These are phyloP conservation scores for Solanum rostratum DNA, from an alignment of 257 asterid genomes.

Conservation along the genomic window DNA sequence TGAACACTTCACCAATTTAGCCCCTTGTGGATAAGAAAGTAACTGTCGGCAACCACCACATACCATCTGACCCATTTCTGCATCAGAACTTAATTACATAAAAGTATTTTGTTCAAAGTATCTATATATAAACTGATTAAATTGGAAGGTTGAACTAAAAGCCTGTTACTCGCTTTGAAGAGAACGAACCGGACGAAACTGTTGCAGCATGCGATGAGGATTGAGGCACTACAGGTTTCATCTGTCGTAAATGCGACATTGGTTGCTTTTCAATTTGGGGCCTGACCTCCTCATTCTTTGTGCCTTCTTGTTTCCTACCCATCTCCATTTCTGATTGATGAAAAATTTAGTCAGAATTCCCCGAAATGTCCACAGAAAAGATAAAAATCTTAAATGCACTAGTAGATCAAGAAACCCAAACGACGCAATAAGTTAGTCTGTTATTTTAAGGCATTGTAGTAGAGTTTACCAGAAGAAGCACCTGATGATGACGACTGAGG, in stretches of 20 bases:
- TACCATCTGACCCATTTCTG: conserved; percentile 78
- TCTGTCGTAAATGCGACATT: conserved; percentile 22
- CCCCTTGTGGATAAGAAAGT: conserved; percentile 68
- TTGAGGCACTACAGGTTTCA: conserved; percentile 25
- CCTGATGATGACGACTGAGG: conserved; percentile 21
- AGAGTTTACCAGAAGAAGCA: conserved; percentile 32
- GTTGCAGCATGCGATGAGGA: conserved; percentile 15
- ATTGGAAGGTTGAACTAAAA: not conserved
- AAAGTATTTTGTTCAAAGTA: not conserved
- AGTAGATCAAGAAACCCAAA: not conserved
- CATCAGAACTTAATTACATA: conserved; percentile 2
- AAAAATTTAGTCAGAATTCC: not conserved
- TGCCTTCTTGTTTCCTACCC: conserved; percentile 28
- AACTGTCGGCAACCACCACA: conserved; percentile 81
- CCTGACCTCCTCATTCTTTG: conserved; percentile 21
- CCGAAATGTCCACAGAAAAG: not conserved
- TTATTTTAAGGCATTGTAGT: not conserved
- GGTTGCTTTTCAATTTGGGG: conserved; percentile 21
- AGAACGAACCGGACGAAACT: conserved; percentile 38
- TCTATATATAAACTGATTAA: not conserved
- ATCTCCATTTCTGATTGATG: conserved; percentile 21
- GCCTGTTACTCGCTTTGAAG: not conserved
- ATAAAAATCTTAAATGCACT: not conserved
- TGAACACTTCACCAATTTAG: conserved; percentile 69
- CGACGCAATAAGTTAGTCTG: not conserved